Evolutionary conservation across 164 flowering plant species (phyloP), one percentile per base, ranked within the genome.

Genomic region (Santalum album): DNA sequence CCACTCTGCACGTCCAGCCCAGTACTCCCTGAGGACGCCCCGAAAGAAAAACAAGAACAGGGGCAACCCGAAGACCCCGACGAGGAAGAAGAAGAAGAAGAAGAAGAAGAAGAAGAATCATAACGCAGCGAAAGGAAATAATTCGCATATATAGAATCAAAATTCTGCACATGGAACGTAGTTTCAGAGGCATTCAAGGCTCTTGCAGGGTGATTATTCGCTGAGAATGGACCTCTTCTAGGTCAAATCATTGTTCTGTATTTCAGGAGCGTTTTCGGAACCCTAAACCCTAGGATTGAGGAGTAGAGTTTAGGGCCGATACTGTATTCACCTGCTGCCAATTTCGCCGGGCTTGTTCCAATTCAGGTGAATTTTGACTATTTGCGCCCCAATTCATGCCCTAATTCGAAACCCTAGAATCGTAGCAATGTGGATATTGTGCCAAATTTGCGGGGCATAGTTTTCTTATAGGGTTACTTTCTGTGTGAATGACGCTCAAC

Each of bases 331-430:
- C 40, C 25, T 45, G 50, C 50, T 55, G 11, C 51, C 50, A 55
- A 55, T 55, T 55, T n/a, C 25, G 40, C 2, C 14, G 23, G 1
- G 25, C 38, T 39, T n/a, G 22, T 55, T 19, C 15, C 58, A 55
- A 45, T 55, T 55, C 50, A 55, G 58, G 58, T 55, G 58, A 42
- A n/a, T 32, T 22, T 45, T 12, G 2, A 1, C 49, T 22, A 0
- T 45, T 3, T 45, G 24, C n/a, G n/a, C n/a, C n/a, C n/a, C n/a
- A n/a, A n/a, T n/a, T n/a, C n/a, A n/a, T 20, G 12, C 49, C 21
- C 7, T 10, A 39, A 19, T 44, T 42, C 17, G 19, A 55, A 55
- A 55, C 58, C 58, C 58, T 55, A 55, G 58, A 55, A 44, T 55
- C 38, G 18, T 36, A 45, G 1, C 19, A 29, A 9, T 22, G 39